Conservation (phyloP, 1,139 yeast genomes). For the Arxiozyma telluris region DNA sequence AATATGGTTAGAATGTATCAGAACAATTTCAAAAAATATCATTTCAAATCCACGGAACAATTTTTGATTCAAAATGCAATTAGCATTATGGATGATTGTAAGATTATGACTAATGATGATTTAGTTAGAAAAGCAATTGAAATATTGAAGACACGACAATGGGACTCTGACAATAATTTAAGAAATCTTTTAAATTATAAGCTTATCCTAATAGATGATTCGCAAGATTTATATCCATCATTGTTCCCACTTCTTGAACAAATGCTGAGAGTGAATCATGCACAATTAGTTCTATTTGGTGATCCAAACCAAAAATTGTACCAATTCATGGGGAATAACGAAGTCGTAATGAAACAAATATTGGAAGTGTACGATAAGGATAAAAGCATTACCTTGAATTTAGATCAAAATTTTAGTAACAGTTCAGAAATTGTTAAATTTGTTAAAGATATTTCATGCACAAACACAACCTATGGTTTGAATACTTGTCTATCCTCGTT, state of each 20-base stretch:
- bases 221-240: slow-evolving; percentile 59
- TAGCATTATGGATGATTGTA: slow-evolving; percentile 29
- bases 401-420: slow-evolving; percentile 46
- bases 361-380: slow-evolving; percentile 16
- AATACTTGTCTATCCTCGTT: not conserved
- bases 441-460: slow-evolving; percentile 24
- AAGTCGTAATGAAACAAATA: slow-evolving; percentile 25
- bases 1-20: not conserved
- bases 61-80: slow-evolving; percentile 14
- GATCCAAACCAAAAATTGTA: slow-evolving; percentile 69
- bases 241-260: slow-evolving; percentile 38
- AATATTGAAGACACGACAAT: slow-evolving; percentile 10
- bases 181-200: slow-evolving; percentile 20
- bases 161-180: not conserved
- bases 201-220: slow-evolving; percentile 59
- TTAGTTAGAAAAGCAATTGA: slow-evolving; percentile 30
- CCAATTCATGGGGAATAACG: slow-evolving; percentile 49
- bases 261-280: not conserved
- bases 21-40: not conserved
- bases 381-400: slow-evolving; percentile 21
- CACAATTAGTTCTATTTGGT: slow-evolving; percentile 61
- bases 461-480: not conserved
- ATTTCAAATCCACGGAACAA: slow-evolving; percentile 9
- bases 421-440: slow-evolving; percentile 46
- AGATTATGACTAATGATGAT: slow-evolving; percentile 38